These are phyloP conservation scores for Pythium angustatum DNA, from an alignment of 352 stramenopile genomes.

Conservation along the genomic window DNA sequence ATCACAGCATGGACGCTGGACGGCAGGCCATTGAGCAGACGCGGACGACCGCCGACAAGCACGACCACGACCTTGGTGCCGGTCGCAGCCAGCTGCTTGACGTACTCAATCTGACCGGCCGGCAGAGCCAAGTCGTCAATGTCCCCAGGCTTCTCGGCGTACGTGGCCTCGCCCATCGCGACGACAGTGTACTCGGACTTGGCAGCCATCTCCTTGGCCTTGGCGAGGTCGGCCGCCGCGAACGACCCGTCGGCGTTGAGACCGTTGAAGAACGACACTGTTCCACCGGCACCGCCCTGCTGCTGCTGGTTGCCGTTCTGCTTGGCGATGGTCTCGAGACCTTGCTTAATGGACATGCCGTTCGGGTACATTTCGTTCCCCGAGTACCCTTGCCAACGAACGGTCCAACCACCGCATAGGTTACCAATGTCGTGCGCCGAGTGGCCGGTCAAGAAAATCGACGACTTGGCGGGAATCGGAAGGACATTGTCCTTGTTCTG, in stretches of 20 bases:
- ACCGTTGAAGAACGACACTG: conserved; percentile 53
- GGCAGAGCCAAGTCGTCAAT: conserved; percentile 76
- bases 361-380: conserved; percentile 65
- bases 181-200: conserved; percentile 68
- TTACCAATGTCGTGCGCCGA: conserved; percentile 70
- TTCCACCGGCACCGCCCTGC: conserved; percentile 18
- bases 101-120: conserved; percentile 68
- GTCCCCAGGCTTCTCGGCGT: conserved; percentile 87
- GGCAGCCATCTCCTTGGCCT: conserved; percentile 49
- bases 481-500: conserved; percentile 79
- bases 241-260: conserved; percentile 58
- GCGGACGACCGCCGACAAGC: conserved; percentile 75
- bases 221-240: conserved; percentile 45
- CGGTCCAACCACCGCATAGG: conserved; percentile 79
- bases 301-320: conserved; percentile 7
- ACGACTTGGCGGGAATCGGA: conserved; percentile 36
- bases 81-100: conserved; percentile 58
- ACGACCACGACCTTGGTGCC: conserved; percentile 84
- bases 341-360: conserved; percentile 60
- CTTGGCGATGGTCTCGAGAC: conserved; percentile 40
- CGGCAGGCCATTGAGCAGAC: conserved; percentile 61
- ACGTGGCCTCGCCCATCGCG: conserved; percentile 73
- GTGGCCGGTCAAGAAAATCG: conserved; percentile 74
- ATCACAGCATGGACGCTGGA: conserved; percentile 71
- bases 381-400: conserved; percentile 84